A percentile compares a stretch with the other conserved stretches of the same genome.
Conservation (phyloP, 1,139 yeast species). For the Saccharomyces hybrid region DNA sequence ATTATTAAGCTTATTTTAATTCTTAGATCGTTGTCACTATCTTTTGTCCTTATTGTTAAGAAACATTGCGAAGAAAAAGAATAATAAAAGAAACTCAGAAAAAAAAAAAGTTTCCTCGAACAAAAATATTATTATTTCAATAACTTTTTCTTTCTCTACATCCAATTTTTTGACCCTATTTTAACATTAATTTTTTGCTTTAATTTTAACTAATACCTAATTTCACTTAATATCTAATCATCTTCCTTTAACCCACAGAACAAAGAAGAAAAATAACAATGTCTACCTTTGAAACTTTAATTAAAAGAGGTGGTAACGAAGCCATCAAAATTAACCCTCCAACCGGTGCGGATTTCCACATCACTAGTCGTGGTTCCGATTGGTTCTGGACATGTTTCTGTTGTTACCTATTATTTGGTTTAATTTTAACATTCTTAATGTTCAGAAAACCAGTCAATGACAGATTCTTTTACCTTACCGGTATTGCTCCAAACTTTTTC, state of each 20-base stretch:
- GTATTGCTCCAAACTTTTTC: conserved; percentile 41
- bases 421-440: conserved; percentile 48
- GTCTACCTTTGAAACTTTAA: conserved; percentile 11
- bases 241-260: neutral
- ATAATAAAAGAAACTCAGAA: neutral
- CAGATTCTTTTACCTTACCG: conserved; percentile 16
- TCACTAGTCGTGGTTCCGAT: conserved; percentile 20
- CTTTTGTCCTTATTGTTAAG: neutral
- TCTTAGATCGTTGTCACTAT: neutral
- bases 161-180: neutral
- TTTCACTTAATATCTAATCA: neutral
- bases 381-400: conserved; percentile 37
- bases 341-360: conserved; percentile 19
- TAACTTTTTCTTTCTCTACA: neutral
- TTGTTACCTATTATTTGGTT: conserved; percentile 14
- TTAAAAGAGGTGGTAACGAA: conserved; percentile 21
- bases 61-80: neutral
- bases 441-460: conserved; percentile 16
- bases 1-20: neutral
- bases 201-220: neutral
- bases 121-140: neutral
- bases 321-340: conserved; percentile 18
- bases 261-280: conserved; percentile 4
- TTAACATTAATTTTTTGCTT: neutral
- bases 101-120: neutral